Base-by-base conservation (phyloP, 192 early-diverging fungal species). In the Coemansia sp. region DNA sequence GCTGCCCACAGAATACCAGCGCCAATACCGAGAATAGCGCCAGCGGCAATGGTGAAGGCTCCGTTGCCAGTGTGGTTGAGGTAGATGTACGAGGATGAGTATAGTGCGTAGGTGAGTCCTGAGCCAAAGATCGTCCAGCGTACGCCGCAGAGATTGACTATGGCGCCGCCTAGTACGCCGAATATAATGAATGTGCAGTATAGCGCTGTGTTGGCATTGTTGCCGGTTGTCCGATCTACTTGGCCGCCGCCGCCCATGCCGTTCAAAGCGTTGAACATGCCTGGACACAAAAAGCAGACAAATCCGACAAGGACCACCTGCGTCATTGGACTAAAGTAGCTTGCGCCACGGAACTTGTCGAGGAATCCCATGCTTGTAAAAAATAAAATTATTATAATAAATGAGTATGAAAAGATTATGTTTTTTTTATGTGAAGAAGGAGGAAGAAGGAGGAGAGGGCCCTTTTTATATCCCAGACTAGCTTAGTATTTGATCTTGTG, bases 21-120 rank as follows among this genome's bases (percentile, higher is more conserved):
- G 66, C 90, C 90, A 24, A 93, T 62, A 76, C 93, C 93, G 47
- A 95, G 89, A 60, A 94, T 85, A 31, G 87, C 93, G 66, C 92
- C 92, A 20, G 93, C 80, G 27, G 81, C 72, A 41, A 94, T 89
- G 11, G 88, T 88, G 75, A 95, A 92, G 9, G 62, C 74, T 13
- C 83, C 79, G n/a, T 73, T 78, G 68, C 72, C 31, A 2, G 88
- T 85, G 61, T 89, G 85, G 79, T 90, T 88, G 64, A 84, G 85
- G 62, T 85, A 83, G 43, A 90, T 78, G 47, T 89, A 91, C 13
- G 92, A 91, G 38, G 87, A 89, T 5, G 86, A 85, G 75, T 94
- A 94, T 27, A 94, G 83, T 15, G 88, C 88, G 71, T 92, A 94
- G 62, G 80, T 77, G 50, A 86, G 78, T 38, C 87, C 90, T 40